Evolutionary conservation across 441 rosid genomes (phyloP), one percentile per base, ranked within the genome.

Genomic region (Pelargonium cotyledonis): DNA sequence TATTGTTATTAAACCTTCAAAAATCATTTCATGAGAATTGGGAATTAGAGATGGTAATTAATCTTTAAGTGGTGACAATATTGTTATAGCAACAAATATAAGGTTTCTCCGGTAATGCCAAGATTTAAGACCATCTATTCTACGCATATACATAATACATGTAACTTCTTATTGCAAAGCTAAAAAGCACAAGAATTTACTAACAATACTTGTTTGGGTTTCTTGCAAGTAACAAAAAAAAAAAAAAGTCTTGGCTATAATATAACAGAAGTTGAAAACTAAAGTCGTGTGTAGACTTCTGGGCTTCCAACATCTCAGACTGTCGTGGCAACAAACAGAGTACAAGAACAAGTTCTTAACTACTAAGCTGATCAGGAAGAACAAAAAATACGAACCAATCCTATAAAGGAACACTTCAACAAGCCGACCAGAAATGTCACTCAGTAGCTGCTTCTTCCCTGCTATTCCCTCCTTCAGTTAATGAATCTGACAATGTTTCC

Each of bases 381-480:
- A n/a, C 18, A 51, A n/a, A 51, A 51, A 51, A n/a, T 2, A 6
- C 1, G 6, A 51, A 15, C 29, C 1, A 26, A 26, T 26, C 29
- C 29, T 26, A 26, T 26, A 26, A 26, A 1, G 29, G 19, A n/a
- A 14, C 14, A 51, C n/a, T 18, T 14, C 58, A 51, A 51, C 58
- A 18, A 51, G 6, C 58, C 58, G 14, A 15, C 15, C 58, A 15
- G 14, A 51, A 51, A 12, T 12, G 14, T 51, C 15, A 51, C 21
- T 51, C 58, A 51, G 58, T 18, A 51, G 58, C 58, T n/a, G 18
- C 58, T 51, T 51, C 58, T n/a, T 51, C 55, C 55, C 4, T 15
- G 58, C 58, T 12, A n/a, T 51, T 51, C 19, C 58, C 58, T 1
- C 2, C 29, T 51, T 51, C 58, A 51, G 58, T 15, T 51, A 12